Percentiles rank a stretch among this genome's conserved stretches.
phyloP scores from a whole-genome alignment of 495 filamentous ascomycete species.

The Neurospora sp. region DNA sequence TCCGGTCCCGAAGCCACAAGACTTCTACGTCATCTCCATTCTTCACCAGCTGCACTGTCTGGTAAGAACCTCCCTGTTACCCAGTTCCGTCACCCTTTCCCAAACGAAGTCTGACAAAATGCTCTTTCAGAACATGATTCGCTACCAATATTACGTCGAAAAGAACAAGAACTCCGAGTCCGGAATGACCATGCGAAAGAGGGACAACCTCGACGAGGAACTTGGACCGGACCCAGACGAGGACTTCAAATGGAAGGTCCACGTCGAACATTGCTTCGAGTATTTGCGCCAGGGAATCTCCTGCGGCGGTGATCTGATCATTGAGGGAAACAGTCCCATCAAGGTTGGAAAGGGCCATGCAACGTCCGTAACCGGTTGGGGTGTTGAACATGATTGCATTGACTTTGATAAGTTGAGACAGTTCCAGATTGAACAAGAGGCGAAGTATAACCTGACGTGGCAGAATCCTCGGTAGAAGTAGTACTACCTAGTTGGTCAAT shows the following conservation, averaged over 20 bases:
- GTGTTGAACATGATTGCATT: slow-evolving; percentile 5
- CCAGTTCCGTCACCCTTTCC: neutral
- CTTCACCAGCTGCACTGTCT: neutral
- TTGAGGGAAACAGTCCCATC: slow-evolving; percentile 1
- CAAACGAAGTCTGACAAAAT: neutral
- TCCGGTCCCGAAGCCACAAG: neutral
- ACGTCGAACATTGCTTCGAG: slow-evolving; percentile 1
- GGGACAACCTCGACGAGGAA: neutral
- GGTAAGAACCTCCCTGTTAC: neutral
- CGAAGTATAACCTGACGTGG: slow-evolving; percentile 1
- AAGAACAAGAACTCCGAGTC: neutral
- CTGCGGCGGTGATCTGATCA: neutral
- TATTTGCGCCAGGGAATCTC: slow-evolving; percentile 1
- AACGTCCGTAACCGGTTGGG: slow-evolving; percentile 1
- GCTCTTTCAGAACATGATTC: neutral
- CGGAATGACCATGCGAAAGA: neutral
- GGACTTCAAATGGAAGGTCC: neutral
- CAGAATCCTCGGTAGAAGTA: neutral
- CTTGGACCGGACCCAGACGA: neutral
- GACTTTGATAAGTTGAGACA: slow-evolving; percentile 1
- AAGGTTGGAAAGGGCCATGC: slow-evolving; percentile 1
- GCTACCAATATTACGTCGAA: neutral
- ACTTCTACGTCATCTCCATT: slow-evolving; percentile 1
- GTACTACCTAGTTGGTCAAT: no score
- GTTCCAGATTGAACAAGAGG: slow-evolving; percentile 11